Percentiles rank a stretch among this genome's conserved stretches.
These are phyloP conservation scores for Picea glauca DNA, from an alignment of 75 land plant species.

Conservation along the genomic window DNA sequence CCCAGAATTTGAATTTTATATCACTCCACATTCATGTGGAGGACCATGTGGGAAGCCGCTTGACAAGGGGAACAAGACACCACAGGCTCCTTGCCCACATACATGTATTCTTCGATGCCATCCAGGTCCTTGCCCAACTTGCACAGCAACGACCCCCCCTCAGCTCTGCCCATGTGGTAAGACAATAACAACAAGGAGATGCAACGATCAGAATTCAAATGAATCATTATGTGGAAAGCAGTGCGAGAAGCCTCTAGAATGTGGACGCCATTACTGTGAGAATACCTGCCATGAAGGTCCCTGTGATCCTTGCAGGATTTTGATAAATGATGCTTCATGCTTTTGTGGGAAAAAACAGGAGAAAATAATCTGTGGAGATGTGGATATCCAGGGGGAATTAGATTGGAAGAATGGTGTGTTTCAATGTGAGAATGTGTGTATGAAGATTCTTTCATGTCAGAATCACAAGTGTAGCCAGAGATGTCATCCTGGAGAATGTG, in stretches of 20 bases:
- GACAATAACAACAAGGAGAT: slow-evolving; percentile 50
- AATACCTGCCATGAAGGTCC: slow-evolving; percentile 75
- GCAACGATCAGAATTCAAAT: slow-evolving; percentile 54
- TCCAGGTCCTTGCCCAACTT: slow-evolving; percentile 99
- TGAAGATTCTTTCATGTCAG: slow-evolving; percentile 62
- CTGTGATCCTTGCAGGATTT: slow-evolving; percentile 58
- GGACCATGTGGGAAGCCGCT: slow-evolving; percentile 89
- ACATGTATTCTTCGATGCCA: slow-evolving; percentile 92
- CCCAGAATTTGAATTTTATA: slow-evolving; percentile 79
- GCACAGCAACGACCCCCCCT: slow-evolving; percentile 83
- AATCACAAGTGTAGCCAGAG: slow-evolving; percentile 63
- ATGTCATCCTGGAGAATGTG: slow-evolving; percentile 94
- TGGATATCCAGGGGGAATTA: slow-evolving; percentile 69
- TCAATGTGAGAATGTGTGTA: slow-evolving; percentile 62
- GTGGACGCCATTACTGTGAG: slow-evolving; percentile 78
- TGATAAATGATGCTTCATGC: slow-evolving; percentile 55
- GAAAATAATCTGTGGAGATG: slow-evolving; percentile 59
- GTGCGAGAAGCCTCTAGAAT: slow-evolving; percentile 69
- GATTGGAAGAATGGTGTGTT: slow-evolving; percentile 59
- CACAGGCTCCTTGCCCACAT: slow-evolving; percentile 56
- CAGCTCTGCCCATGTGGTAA: slow-evolving; percentile 84
- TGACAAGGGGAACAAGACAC: slow-evolving; percentile 31
- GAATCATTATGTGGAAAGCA: slow-evolving; percentile 69
- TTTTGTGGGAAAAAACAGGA: slow-evolving; percentile 78
- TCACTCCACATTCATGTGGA: slow-evolving; percentile 98